A percentile compares a stretch with the other conserved stretches of the same genome.
phyloP scores from a whole-genome alignment of 2,329 filamentous ascomycete species.

The Diaporthe vexans region DNA sequence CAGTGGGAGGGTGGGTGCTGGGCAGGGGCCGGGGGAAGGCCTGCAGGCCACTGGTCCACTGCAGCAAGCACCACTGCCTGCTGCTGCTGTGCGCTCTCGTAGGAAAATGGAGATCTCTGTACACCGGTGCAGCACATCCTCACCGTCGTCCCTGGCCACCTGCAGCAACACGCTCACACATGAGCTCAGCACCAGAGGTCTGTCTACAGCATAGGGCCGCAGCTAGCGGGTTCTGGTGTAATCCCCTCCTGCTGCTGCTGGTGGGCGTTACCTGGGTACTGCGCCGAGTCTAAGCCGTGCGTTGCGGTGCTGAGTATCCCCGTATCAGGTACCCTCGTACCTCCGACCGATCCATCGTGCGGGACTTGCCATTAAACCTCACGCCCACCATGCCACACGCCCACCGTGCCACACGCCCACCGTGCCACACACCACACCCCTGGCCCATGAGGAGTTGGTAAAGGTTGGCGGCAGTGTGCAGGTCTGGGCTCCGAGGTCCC shows the following conservation, averaged over 20 bases:
- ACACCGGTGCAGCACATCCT: constrained; percentile 26
- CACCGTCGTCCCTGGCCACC: not conserved
- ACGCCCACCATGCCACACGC: not conserved
- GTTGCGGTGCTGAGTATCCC: not conserved
- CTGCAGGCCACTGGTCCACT: constrained; percentile 9
- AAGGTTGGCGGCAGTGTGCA: constrained; percentile 32
- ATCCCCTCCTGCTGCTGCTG: not conserved
- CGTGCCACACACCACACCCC: not conserved
- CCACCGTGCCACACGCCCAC: constrained; percentile 3
- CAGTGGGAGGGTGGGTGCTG: not conserved
- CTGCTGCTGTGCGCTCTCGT: constrained; percentile 16
- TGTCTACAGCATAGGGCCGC: too few relatives aligned
- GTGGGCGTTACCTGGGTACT: not conserved
- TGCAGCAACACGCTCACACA: not conserved
- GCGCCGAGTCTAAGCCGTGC: not conserved
- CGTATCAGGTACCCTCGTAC: constrained; percentile 1
- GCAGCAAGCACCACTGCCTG: not conserved
- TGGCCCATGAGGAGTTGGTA: constrained; percentile 28
- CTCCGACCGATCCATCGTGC: constrained; percentile 7
- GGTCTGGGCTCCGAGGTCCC: not conserved
- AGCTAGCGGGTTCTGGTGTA: not conserved
- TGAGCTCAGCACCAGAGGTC: not conserved
- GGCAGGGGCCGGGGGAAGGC: constrained; percentile 23
- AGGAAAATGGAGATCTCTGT: constrained; percentile 23
- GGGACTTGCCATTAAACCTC: constrained; percentile 21